Evolutionary conservation across 495 filamentous ascomycete genomes (phyloP).

Genomic region (Penicillium nucicola): DNA sequence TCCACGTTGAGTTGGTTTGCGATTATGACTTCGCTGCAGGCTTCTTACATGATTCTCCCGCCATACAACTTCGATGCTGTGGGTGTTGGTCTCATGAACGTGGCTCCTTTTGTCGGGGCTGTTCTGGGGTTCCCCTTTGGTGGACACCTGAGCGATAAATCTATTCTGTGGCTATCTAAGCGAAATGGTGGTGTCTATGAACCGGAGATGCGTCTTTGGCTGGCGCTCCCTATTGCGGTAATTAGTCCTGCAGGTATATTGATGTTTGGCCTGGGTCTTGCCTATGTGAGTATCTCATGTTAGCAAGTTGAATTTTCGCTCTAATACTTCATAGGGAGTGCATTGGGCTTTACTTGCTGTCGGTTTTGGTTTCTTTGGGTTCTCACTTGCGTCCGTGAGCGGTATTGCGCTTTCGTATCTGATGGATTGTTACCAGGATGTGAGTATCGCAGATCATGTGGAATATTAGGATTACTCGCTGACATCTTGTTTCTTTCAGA

Average conservation of each 20-base stretch:
- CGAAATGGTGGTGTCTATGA: slow-evolving; percentile 41
- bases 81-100: slow-evolving; percentile 35
- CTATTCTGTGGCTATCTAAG: slow-evolving; percentile 30
- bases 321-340: slow-evolving; percentile 16
- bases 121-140: slow-evolving; percentile 31
- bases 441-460: slow-evolving; percentile 4
- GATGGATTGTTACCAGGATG: slow-evolving; percentile 35
- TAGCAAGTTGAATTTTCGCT: no score
- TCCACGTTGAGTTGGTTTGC: slow-evolving; percentile 29
- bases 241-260: slow-evolving; percentile 25
- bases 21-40: slow-evolving; percentile 29
- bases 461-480: background rate
- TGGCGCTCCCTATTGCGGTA: slow-evolving; percentile 23
- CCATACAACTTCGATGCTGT: slow-evolving; percentile 40
- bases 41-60: slow-evolving; percentile 26
- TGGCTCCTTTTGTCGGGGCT: slow-evolving; percentile 37
- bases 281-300: slow-evolving; percentile 13
- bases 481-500: slow-evolving; percentile 7
- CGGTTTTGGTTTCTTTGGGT: slow-evolving; percentile 27
- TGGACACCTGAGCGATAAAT: slow-evolving; percentile 35
- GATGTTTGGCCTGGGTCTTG: slow-evolving; percentile 33
- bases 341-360: slow-evolving; percentile 27
- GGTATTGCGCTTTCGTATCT: slow-evolving; percentile 32
- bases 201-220: slow-evolving; percentile 39
- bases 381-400: slow-evolving; percentile 18